Conservation (phyloP, 306 rosid genomes). For the Cicer judaicum region DNA sequence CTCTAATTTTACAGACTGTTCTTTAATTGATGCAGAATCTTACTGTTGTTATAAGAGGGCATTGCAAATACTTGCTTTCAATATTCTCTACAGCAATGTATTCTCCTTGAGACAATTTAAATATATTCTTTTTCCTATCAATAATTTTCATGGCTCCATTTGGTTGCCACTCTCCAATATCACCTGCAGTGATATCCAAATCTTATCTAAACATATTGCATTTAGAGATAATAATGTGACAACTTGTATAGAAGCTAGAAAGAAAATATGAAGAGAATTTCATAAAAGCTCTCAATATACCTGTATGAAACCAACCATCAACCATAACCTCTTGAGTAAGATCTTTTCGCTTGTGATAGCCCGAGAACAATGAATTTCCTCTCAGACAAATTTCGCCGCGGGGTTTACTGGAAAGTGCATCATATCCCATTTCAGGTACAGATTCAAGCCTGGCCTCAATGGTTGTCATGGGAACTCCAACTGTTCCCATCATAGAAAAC, state of each 20-base stretch:
- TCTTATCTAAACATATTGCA: slow-evolving; percentile 21
- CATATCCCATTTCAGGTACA: slow-evolving; percentile 60
- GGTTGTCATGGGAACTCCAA: slow-evolving; percentile 81
- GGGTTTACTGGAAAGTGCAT: slow-evolving; percentile 70
- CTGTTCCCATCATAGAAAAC: slow-evolving; percentile 77
- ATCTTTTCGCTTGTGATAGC: slow-evolving; percentile 85
- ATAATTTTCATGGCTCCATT: slow-evolving; percentile 91
- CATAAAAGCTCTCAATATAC: slow-evolving; percentile 43
- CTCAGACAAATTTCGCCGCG: slow-evolving; percentile 91
- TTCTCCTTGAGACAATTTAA: slow-evolving; percentile 95
- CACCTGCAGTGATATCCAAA: slow-evolving; percentile 63
- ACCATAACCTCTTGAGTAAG: slow-evolving; percentile 74
- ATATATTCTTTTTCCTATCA: slow-evolving; percentile 90
- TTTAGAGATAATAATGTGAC: background rate
- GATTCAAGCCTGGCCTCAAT: slow-evolving; percentile 91
- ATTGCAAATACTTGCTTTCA: slow-evolving; percentile 75
- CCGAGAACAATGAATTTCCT: slow-evolving; percentile 76
- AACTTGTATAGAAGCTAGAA: background rate
- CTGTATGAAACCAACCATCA: slow-evolving; percentile 98
- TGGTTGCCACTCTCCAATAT: slow-evolving; percentile 94
- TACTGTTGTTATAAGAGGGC: slow-evolving; percentile 85
- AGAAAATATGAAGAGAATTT: background rate
- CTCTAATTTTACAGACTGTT: slow-evolving; percentile 20
- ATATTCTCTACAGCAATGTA: slow-evolving; percentile 90
- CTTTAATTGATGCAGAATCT: slow-evolving; percentile 38